A percentile compares a stretch with the other conserved stretches of the same genome.
Conservation (phyloP, 1,284 basidiomycete species). For the Singerocomus inundabilis region DNA sequence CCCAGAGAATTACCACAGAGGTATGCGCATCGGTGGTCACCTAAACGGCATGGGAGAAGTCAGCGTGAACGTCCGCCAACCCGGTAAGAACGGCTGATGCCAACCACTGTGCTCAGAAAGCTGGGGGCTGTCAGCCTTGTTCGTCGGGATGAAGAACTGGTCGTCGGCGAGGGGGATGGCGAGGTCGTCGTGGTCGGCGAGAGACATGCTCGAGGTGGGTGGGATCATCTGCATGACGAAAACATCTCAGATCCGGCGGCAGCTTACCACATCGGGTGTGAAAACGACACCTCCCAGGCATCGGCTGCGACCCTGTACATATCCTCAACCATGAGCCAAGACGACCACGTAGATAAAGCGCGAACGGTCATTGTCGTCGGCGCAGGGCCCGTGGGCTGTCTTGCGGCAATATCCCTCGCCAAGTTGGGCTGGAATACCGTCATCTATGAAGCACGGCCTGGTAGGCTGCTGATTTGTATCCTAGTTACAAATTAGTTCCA, state of each 20-base stretch:
- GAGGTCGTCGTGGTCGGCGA: slow-evolving; percentile 25
- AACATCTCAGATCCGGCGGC: slow-evolving; percentile 18
- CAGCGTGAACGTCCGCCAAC: slow-evolving; percentile 10
- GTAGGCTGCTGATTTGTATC: slow-evolving; percentile 44
- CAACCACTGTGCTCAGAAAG: slow-evolving; percentile 40
- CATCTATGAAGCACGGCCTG: slow-evolving; percentile 86
- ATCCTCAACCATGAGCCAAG: slow-evolving; percentile 17
- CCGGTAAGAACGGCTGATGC: slow-evolving; percentile 7
- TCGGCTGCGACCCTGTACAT: not conserved
- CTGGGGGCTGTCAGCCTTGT: slow-evolving; percentile 51
- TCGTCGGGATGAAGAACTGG: slow-evolving; percentile 65
- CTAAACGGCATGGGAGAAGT: slow-evolving; percentile 30
- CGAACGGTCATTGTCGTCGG: slow-evolving; percentile 69
- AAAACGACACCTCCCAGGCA: not conserved
- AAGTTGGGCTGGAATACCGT: slow-evolving; percentile 88
- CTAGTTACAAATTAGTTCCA: slow-evolving; percentile 17
- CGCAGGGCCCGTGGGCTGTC: slow-evolving; percentile 93
- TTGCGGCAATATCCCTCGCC: slow-evolving; percentile 84
- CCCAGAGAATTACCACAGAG: slow-evolving; percentile 97
- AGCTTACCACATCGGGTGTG: slow-evolving; percentile 18
- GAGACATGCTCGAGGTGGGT: slow-evolving; percentile 9
- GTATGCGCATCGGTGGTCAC: slow-evolving; percentile 69
- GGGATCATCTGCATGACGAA: slow-evolving; percentile 3
- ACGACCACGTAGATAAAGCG: slow-evolving; percentile 18
- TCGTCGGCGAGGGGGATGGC: slow-evolving; percentile 40